A percentile compares a stretch with the other conserved stretches of the same genome.
These are phyloP conservation scores for Lophiostoma macrostomum DNA, from an alignment of 495 filamentous ascomycete species.

Conservation along the genomic window DNA sequence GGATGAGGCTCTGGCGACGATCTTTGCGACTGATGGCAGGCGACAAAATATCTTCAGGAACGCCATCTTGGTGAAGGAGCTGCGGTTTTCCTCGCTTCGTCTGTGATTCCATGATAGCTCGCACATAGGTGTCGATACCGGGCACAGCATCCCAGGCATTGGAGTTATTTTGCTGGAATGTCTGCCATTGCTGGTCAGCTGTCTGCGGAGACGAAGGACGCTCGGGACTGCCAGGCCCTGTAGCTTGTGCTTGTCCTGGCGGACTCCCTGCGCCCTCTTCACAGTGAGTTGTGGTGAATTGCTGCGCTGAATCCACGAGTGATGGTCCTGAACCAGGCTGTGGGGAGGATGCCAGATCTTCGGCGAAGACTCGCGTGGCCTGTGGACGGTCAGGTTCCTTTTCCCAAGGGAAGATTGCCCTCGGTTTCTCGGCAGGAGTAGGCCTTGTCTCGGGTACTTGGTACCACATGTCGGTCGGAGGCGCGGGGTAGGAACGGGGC, in stretches of 20 bases:
- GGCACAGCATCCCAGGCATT: constrained; percentile 91
- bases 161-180: constrained; percentile 53
- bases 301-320: neutral
- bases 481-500: constrained; percentile 72
- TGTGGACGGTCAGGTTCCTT: constrained; percentile 48
- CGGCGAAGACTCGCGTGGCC: constrained; percentile 70
- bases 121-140: constrained; percentile 76
- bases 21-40: constrained; percentile 26
- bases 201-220: constrained; percentile 7
- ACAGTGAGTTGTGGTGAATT: constrained; percentile 24
- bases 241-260: constrained; percentile 4
- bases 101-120: constrained; percentile 62
- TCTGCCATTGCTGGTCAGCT: constrained; percentile 55
- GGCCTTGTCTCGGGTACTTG: constrained; percentile 64
- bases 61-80: constrained; percentile 40
- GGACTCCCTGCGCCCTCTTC: constrained; percentile 1
- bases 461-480: constrained; percentile 82
- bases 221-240: constrained; percentile 9
- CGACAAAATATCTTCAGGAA: constrained; percentile 20
- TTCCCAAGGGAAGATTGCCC: constrained; percentile 87
- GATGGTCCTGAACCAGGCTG: constrained; percentile 28
- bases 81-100: constrained; percentile 54
- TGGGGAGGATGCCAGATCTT: constrained; percentile 46
- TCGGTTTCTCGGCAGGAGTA: constrained; percentile 51
- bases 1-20: constrained; percentile 54